Base-by-base conservation (phyloP, 768 basidiomycete species). In the Suillus placidus region DNA sequence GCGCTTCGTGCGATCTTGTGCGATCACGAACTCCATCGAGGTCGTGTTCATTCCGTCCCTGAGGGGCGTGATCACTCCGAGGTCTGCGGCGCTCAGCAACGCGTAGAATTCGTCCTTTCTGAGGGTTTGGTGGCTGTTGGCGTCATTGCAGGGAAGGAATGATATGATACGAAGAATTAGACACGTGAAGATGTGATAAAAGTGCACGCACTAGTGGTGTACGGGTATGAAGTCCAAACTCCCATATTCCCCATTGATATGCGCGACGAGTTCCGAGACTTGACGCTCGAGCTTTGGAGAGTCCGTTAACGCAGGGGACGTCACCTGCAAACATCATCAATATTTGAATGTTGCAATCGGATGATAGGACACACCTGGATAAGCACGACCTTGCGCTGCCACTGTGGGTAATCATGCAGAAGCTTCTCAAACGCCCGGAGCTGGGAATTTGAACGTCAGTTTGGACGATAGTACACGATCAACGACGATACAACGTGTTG, bases 71-170 rank as follows among this genome's bases (percentile, higher is more conserved):
- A 98, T 97, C 49, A 99, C 90, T 18, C 91, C 97, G 14, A 99
- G 84, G 74, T 98, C 96, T 7, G 97, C 96, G 4, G 94, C 96
- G 63, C 88, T 90, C 43, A 99, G 82, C 14, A 99, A 84, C 0
- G 95, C 97, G 78, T 98, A 98, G 77, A 97, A 99, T 76, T 99
- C 97, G 78, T 99, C 95, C 77, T 95, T 94, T 77, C 97, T 97
- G 72, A 99, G 88, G 1, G 93, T 89, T 79, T 99, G 97, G 79
- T 99, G 97, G 81, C 95, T 97, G 71, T 18, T 55, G 12, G 35
- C 38, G 40, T 16, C 6, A n/a, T 43, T n/a, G 9, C 26, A 51
- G 23, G 45, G n/a, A n/a, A 9, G 20, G 45, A n/a, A n/a, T n/a
- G 9, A 26, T 26, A 26, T 2, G 26, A n/a, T 20, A 20, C 8